Evolutionary conservation across 2,329 filamentous ascomycete species (phyloP).

Genomic region (Huntiella bhutanensis): DNA sequence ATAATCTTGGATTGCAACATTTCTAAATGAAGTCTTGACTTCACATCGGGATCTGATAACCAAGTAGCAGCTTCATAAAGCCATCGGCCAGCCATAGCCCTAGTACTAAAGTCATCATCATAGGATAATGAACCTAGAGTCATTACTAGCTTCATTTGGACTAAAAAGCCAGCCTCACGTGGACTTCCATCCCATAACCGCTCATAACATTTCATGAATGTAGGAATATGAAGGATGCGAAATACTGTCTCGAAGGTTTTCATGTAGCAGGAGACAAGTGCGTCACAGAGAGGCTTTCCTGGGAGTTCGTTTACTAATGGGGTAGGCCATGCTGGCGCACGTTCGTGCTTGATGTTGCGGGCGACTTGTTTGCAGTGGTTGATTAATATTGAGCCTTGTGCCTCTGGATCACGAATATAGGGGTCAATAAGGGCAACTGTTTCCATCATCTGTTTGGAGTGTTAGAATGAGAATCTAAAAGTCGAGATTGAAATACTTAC

Average conservation of each 20-base stretch:
- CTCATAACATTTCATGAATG: constrained; percentile 30
- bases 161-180: constrained; percentile 26
- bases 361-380: constrained; percentile 34
- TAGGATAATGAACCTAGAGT: constrained; percentile 36
- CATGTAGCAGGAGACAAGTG: constrained; percentile 30
- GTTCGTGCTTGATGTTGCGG: constrained; percentile 30
- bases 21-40: constrained; percentile 29
- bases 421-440: constrained; percentile 20
- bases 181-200: constrained; percentile 24
- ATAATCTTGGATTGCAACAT: constrained; percentile 29
- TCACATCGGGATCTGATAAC: constrained; percentile 33
- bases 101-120: constrained; percentile 30
- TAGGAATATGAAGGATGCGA: constrained; percentile 32
- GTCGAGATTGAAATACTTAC: constrained; percentile 18
- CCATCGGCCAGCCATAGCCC: constrained; percentile 33
- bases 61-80: constrained; percentile 37
- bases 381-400: constrained; percentile 20
- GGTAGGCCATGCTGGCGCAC: constrained; percentile 29
- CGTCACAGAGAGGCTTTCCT: constrained; percentile 23
- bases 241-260: constrained; percentile 27
- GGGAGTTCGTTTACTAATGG: constrained; percentile 27
- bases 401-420: constrained; percentile 20
- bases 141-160: constrained; percentile 38
- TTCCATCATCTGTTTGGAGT: constrained; percentile 4
- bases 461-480: no score